Evolutionary conservation across 164 flowering plant species (phyloP).

Genomic region (Stephania cephalantha): DNA sequence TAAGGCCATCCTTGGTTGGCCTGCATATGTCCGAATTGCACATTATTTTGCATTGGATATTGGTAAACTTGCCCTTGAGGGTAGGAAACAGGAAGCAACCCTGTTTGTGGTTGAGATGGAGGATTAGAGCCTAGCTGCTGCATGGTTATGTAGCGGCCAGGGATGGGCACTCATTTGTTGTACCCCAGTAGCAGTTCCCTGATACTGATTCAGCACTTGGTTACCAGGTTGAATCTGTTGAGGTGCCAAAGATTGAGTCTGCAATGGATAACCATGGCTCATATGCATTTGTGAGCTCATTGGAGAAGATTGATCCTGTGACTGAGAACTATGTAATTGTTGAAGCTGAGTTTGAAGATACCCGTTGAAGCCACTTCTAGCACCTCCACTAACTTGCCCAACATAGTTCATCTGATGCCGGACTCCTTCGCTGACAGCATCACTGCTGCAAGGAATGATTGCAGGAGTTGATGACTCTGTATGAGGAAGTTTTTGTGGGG

Average conservation of each 20-base stretch:
- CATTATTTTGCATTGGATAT: constrained; percentile 30
- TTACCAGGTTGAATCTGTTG: constrained; percentile 24
- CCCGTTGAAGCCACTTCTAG: constrained; percentile 20
- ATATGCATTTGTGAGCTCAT: constrained; percentile 20
- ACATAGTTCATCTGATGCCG: constrained; percentile 19
- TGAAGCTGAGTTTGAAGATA: constrained; percentile 29
- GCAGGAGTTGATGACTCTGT: constrained; percentile 14
- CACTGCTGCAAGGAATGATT: constrained; percentile 1
- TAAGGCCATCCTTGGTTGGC: constrained; percentile 40
- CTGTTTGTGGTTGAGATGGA: constrained; percentile 29
- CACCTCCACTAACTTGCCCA: constrained; percentile 20
- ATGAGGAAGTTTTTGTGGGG: constrained; percentile 3
- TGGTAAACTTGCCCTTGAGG: constrained; percentile 31
- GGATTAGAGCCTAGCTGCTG: constrained; percentile 32
- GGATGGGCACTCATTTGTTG: constrained; percentile 19
- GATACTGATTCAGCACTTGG: constrained; percentile 22
- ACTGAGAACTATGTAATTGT: constrained; percentile 24
- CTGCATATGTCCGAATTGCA: constrained; percentile 32
- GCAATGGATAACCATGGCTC: constrained; percentile 23
- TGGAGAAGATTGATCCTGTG: constrained; percentile 18
- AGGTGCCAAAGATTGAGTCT: constrained; percentile 19
- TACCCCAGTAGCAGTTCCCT: constrained; percentile 22
- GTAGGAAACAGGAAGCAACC: constrained; percentile 28
- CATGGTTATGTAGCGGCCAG: constrained; percentile 33
- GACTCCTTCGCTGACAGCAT: constrained; percentile 15